phyloP scores from a whole-genome alignment of 805 yeast species.

The Lipomyces kockii region DNA sequence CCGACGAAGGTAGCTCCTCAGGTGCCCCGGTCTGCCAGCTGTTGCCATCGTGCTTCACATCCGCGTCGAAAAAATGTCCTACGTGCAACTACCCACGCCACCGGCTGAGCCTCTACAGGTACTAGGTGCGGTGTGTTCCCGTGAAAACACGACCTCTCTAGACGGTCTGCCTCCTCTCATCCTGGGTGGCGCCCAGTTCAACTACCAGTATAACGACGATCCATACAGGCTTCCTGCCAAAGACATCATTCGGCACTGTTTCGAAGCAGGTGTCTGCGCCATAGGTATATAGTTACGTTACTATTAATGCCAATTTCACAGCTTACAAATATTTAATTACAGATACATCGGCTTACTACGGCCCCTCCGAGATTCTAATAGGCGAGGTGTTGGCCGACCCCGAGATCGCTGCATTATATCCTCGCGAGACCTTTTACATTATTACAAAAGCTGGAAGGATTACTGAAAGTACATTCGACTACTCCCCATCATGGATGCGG shows the following conservation, averaged over 20 bases:
- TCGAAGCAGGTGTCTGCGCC: conserved; percentile 70
- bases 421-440: conserved; percentile 68
- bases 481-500: conserved; percentile 62
- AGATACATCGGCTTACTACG: conserved; percentile 94
- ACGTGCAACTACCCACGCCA: conserved; percentile 24
- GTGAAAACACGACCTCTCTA: conserved; percentile 21
- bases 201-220: conserved; percentile 73
- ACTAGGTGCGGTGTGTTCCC: conserved; percentile 21
- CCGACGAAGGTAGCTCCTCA: neutral
- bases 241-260: conserved; percentile 63
- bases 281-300: conserved; percentile 47
- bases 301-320: no score
- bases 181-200: conserved; percentile 89
- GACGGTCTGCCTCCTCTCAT: conserved; percentile 54
- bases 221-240: conserved; percentile 64
- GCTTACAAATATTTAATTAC: conserved; percentile 7
- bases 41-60: neutral
- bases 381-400: conserved; percentile 64
- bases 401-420: conserved; percentile 46
- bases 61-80: neutral
- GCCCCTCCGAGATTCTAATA: conserved; percentile 76
- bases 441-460: conserved; percentile 89
- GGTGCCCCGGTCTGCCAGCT: neutral
- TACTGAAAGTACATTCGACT: conserved; percentile 71
- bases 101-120: conserved; percentile 24